Evolutionary conservation across 768 basidiomycete species (phyloP).

Genomic region (Boletus sp.): DNA sequence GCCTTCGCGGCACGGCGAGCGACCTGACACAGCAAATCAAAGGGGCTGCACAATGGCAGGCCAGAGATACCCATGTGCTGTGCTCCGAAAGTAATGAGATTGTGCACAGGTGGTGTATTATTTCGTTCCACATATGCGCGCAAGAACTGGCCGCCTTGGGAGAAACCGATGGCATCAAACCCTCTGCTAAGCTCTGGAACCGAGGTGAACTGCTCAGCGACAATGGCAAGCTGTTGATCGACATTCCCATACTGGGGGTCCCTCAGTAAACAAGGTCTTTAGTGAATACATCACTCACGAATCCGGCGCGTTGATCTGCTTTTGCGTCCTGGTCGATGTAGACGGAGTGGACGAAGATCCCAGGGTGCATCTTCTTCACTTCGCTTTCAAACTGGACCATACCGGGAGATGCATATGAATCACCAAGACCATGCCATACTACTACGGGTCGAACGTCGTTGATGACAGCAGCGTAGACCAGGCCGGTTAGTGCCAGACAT

Average conservation of each 20-base stretch:
- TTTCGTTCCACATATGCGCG: constrained; percentile 79
- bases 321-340: constrained; percentile 61
- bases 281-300: constrained; percentile 48
- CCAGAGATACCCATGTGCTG: constrained; percentile 87
- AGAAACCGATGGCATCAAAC: constrained; percentile 87
- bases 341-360: constrained; percentile 74
- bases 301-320: constrained; percentile 65
- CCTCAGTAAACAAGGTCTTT: constrained; percentile 2
- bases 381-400: constrained; percentile 61
- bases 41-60: constrained; percentile 59
- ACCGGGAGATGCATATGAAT: constrained; percentile 69
- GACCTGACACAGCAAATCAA: constrained; percentile 67
- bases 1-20: constrained; percentile 58
- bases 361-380: constrained; percentile 63
- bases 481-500: constrained; percentile 14
- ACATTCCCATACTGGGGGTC: constrained; percentile 68
- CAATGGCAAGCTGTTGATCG: constrained; percentile 62
- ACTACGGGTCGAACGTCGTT: constrained; percentile 52
- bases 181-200: constrained; percentile 65
- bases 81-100: constrained; percentile 83
- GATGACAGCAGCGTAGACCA: constrained; percentile 13
- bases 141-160: constrained; percentile 87
- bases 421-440: constrained; percentile 82
- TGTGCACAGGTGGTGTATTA: constrained; percentile 70
- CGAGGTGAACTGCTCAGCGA: constrained; percentile 58